Base-by-base conservation (phyloP, 2,329 filamentous ascomycete genomes). In the Phialocephala sp. region DNA sequence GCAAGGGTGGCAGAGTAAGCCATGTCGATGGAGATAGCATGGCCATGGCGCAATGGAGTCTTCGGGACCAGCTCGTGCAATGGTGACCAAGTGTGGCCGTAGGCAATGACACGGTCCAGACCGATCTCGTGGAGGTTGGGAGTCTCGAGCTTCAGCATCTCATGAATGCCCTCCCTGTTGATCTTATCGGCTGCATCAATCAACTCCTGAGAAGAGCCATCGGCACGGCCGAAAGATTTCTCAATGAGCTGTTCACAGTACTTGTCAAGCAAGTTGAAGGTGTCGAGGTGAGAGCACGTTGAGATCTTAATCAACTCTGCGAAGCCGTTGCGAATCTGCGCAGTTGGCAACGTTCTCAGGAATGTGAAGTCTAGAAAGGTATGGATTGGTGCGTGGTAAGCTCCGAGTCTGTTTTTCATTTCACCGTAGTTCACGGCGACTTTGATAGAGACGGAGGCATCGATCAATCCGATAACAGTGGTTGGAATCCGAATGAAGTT, bases 241-340 rank as follows among this genome's bases (percentile, higher is more conserved):
- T 80, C 77, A 70, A 92, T 91, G 22, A 92, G 77, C 71, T 88
- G 79, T 80, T 91, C 89, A 72, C 89, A 91, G 77, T 87, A 88
- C 72, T 87, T 83, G 76, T 92, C 89, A 8, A 92, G 82, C 54
- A 91, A 76, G 66, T 91, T 81, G 73, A 91, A 91, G 0, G 89
- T 91, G 20, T 83, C 79, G 24, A 73, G 85, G 78, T 91, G 87
- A 15, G 88, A 87, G 73, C 89, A 91, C 1, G 87, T 89, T 0
- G 88, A 90, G 70, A 92, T 92, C 80, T 92, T 92, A 80, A 92
- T 91, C 69, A 92, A 76, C 79, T 92, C 90, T 22, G 89, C 89
- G 69, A 92, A 91, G 0, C 89, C 89, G 67, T 92, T 91, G 64
- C 89, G 83, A 73, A 92, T 88, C 76, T 92, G 89, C 1, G 87